phyloP scores from a whole-genome alignment of 345 rosid genomes.

The Erucastrum elatum region DNA sequence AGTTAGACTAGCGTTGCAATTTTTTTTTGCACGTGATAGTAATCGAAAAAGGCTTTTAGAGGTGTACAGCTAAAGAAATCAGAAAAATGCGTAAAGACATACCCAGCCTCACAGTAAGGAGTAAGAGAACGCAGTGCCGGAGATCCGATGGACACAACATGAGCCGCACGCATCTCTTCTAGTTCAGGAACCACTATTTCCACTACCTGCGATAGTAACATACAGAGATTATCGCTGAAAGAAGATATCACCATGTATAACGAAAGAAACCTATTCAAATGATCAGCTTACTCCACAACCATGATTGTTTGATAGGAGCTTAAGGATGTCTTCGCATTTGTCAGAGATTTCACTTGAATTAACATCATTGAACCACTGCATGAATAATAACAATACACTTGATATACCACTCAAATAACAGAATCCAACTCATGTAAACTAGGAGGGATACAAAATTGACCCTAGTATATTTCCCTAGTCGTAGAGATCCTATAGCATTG shows the following conservation, averaged over 20 bases:
- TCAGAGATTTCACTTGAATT: conserved; percentile 68
- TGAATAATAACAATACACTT: conserved; percentile 5
- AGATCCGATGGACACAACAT: conserved; percentile 74
- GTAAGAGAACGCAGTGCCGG: conserved; percentile 44
- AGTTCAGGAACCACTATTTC: conserved; percentile 88
- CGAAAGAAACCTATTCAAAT: conserved; percentile 9
- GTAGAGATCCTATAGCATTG: conserved; percentile 55
- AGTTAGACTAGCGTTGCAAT: conserved; percentile 2
- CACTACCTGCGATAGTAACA: conserved; percentile 46
- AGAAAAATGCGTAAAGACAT: conserved; percentile 17
- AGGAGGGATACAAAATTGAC: conserved; percentile 43
- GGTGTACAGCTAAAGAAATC: too few species aligned
- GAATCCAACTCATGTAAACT: conserved; percentile 20
- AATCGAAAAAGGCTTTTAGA: not conserved
- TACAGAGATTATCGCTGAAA: conserved; percentile 9
- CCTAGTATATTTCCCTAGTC: conserved; percentile 72
- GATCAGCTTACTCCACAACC: conserved; percentile 67
- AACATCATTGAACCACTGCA: conserved; percentile 95
- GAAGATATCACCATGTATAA: not conserved
- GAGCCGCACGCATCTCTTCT: conserved; percentile 78
- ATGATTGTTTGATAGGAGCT: conserved; percentile 56
- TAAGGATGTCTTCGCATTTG: conserved; percentile 70
- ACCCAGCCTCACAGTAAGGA: conserved; percentile 76
- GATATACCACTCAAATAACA: not conserved
- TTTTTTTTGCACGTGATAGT: not conserved